phyloP scores from a whole-genome alignment of 352 stramenopile species.

The Globisporangium alternatum region DNA sequence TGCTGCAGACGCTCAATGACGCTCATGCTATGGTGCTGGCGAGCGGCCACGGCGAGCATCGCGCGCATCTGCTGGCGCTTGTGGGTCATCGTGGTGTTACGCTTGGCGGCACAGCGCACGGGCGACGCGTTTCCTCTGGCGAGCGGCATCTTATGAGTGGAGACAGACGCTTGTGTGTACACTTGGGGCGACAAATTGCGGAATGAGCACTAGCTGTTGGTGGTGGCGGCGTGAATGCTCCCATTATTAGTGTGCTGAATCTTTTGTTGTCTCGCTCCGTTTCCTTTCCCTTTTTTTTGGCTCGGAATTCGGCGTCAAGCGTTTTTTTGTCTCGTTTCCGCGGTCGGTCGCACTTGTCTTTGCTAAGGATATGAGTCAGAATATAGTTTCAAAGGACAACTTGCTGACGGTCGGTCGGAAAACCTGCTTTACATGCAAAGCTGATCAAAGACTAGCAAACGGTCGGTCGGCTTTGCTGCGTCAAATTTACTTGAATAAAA shows the following conservation, averaged over 20 bases:
- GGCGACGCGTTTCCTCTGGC: constrained; percentile 18
- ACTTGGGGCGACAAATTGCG: background rate
- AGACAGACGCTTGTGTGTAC: background rate
- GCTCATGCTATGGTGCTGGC: constrained; percentile 1
- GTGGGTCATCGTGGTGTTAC: constrained; percentile 16
- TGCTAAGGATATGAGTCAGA: background rate
- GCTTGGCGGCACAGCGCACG: constrained; percentile 15
- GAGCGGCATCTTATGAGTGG: constrained; percentile 8
- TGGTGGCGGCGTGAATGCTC: background rate
- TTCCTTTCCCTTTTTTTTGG: background rate
- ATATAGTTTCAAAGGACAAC: background rate
- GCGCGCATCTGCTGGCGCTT: constrained; percentile 17
- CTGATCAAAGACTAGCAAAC: background rate
- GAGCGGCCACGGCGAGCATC: background rate
- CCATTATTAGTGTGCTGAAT: background rate
- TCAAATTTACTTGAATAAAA: background rate
- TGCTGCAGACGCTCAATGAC: constrained; percentile 12
- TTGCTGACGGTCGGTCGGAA: background rate
- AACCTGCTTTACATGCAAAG: background rate
- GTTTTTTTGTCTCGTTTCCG: constrained; percentile 7
- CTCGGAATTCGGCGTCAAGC: constrained; percentile 8
- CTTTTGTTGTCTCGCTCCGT: background rate
- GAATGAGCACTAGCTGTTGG: background rate
- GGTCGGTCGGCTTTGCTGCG: background rate
- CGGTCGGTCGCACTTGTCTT: background rate